phyloP scores from a whole-genome alignment of 495 filamentous ascomycete species.

The Trichoderma reesei region DNA sequence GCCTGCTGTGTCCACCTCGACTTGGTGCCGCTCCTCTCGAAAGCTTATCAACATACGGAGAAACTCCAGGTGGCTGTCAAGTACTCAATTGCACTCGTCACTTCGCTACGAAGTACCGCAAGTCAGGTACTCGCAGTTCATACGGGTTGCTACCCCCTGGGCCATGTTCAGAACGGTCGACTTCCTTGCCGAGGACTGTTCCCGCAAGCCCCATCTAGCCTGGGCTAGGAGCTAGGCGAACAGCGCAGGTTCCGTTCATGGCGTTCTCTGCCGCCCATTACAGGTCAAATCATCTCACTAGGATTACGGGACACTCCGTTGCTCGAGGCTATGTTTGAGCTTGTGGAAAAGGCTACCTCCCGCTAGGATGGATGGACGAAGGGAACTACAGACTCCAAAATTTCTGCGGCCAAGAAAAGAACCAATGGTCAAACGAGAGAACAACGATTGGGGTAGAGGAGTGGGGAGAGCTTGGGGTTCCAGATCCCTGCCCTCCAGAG shows the following conservation, averaged over 20 bases:
- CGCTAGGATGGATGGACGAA: neutral
- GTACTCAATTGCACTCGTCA: neutral
- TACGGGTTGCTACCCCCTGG: neutral
- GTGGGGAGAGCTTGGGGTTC: slow-evolving; percentile 2
- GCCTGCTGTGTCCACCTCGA: too few relatives aligned
- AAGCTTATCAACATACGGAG: too few relatives aligned
- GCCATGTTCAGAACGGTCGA: neutral
- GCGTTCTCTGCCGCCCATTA: neutral
- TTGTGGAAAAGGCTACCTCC: neutral
- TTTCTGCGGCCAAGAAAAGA: neutral
- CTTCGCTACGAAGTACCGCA: neutral
- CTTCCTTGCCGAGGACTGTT: neutral
- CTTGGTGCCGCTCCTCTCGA: too few relatives aligned
- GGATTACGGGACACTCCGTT: neutral
- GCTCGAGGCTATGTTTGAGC: neutral
- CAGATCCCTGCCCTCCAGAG: neutral
- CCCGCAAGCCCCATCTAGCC: neutral
- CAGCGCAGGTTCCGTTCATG: neutral
- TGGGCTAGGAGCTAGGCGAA: neutral
- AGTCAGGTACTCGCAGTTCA: too few relatives aligned
- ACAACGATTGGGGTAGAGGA: neutral
- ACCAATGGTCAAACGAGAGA: neutral
- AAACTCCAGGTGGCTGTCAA: too few relatives aligned
- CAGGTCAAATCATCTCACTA: neutral
- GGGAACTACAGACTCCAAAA: neutral